phyloP scores from a whole-genome alignment of 1,284 basidiomycete species.

The Puccinia polysora region DNA sequence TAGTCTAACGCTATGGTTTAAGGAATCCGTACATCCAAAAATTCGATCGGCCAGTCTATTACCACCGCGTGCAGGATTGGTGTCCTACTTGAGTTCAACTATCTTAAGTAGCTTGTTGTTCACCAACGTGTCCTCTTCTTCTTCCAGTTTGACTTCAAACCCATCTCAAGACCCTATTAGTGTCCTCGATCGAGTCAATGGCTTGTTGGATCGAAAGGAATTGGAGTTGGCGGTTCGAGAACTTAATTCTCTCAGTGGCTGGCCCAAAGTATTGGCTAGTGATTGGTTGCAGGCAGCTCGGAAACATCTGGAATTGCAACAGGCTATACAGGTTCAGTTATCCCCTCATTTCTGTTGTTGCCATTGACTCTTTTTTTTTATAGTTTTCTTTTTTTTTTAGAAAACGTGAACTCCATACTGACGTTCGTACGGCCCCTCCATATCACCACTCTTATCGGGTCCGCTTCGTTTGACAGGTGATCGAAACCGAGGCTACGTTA shows the following conservation, averaged over 20 bases:
- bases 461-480: background rate
- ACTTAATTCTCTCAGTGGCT: conserved; percentile 77
- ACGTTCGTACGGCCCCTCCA: no score
- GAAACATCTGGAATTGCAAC: conserved; percentile 80
- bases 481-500: conserved; percentile 12
- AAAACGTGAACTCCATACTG: no score
- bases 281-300: conserved; percentile 93
- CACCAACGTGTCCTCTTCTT: conserved; percentile 55
- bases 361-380: background rate
- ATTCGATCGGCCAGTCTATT: conserved; percentile 84
- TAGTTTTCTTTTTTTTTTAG: background rate
- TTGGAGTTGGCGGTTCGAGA: conserved; percentile 85
- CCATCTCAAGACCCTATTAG: conserved; percentile 80
- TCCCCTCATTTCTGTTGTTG: background rate
- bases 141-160: conserved; percentile 54
- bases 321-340: conserved; percentile 71
- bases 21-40: conserved; percentile 73
- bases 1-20: conserved; percentile 84
- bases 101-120: conserved; percentile 73
- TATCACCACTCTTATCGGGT: no score
- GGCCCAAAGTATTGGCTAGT: conserved; percentile 71
- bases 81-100: conserved; percentile 78
- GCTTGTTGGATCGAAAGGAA: conserved; percentile 84
- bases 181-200: conserved; percentile 81
- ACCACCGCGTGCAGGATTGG: conserved; percentile 79